Base-by-base conservation (phyloP, 768 basidiomycete genomes). In the Amanita polypyramis region DNA sequence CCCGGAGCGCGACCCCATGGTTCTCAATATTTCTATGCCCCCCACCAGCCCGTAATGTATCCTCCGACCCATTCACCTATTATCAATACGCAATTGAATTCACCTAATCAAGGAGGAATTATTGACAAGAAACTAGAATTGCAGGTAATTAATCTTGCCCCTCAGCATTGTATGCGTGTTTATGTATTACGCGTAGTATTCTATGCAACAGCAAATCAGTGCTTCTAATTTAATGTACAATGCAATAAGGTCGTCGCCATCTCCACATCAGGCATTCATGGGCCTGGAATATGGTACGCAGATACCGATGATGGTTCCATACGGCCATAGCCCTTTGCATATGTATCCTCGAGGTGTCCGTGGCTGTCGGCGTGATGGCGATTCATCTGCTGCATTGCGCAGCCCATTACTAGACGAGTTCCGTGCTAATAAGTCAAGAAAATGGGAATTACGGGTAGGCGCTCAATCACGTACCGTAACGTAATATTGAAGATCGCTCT, bases 381-480 rank as follows among this genome's bases (percentile, higher is more conserved):
- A 70, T 47, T 45, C 57, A 6, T 50, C 66, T 0, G 51, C 61
- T 4, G 62, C 70, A 11, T 58, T 79, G 51, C 77, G 87, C 44
- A 92, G 87, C 61, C 72, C 82, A 7, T 57, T 88, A 33, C 64
- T 96, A 44, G 89, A 94, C 47, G 88, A 93, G 50, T 96, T 94
- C 63, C 77, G 90, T 50, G 73, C 78, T 27, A 84, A 85, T 66
- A 86, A 84, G 63, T 67, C 77, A 20, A 76, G 80, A 46, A 80
- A 78, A 53, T 97, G 92, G 94, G 81, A 85, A 52, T 68, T 96
- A 17, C 67, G 72, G 63, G 93, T 90, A 60, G 52, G 74, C 65
- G 47, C 45, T 50, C 2, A 29, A 39, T 30, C 25, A 51, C 4
- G 19, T 43, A 54, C 42, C 8, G 29, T 32, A 23, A 14, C 30